Evolutionary conservation across 2,329 filamentous ascomycete species (phyloP), one percentile per base, ranked within the genome.

Genomic region (Penicillium rolfsii): DNA sequence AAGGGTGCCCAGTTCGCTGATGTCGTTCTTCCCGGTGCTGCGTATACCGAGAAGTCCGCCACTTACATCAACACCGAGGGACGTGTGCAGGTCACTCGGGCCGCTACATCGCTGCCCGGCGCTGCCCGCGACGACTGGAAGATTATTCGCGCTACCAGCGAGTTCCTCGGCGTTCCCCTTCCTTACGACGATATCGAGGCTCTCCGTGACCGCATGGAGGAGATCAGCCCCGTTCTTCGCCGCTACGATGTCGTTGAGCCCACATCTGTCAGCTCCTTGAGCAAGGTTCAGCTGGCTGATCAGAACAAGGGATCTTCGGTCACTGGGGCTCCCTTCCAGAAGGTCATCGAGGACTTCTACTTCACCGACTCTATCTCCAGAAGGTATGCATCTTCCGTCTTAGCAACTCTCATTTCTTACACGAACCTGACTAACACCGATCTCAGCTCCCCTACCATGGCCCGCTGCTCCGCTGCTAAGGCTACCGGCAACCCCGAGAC

Each of bases 21-120:
- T 73, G 87, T 99, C 60, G 86, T 99, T 68, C 90, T 99, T 22
- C 95, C 95, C 30, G 94, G 93, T 68, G 93, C 93, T 54, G 93
- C 95, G 12, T 99, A 97, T 82, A 98, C 94, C 26, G 95, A 99
- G 83, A 99, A 98, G 84, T 87, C 90, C 26, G 93, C 88, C 62
- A 99, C 95, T 48, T 99, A 96, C 74, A 87, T 99, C 80, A 99
- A 98, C 86, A 98, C 95, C 0, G 95, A 99, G 80, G 95, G 95
- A 59, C 91, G 95, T 71, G 92, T 95, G 24, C 95, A 99, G 81
- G 90, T 97, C 83, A 95, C 91, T 57, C 91, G 95, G 67, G 89
- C 91, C 52, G 95, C 95, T 33, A 96, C 93, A 40, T 91, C 90
- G 49, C 84, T 97, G 67, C 91, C 93, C 26, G 95, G 95, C 62